A percentile compares a stretch with the other conserved stretches of the same genome.
Conservation (phyloP, 768 basidiomycete genomes). For the Termitomyces sp. region DNA sequence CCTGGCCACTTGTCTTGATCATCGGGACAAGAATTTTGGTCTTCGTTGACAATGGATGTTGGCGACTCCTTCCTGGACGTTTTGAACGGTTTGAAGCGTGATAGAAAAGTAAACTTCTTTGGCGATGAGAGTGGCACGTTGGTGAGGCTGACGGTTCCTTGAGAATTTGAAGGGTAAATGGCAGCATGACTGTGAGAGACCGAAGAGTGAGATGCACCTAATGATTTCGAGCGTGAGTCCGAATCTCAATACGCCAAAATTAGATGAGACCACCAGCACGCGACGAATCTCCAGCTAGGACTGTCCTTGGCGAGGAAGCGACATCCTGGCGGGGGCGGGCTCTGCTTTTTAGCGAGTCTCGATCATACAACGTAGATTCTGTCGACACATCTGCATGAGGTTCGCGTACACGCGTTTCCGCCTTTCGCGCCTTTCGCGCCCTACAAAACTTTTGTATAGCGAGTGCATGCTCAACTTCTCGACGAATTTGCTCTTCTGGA, state of each 20-base stretch:
- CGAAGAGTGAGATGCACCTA: background rate
- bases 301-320: background rate
- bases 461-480: conserved; percentile 7
- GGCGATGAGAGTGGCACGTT: background rate
- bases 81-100: background rate
- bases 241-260: background rate
- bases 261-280: background rate
- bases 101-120: background rate
- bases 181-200: background rate
- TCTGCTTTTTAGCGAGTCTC: background rate
- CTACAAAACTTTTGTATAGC: conserved; percentile 2
- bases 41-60: background rate
- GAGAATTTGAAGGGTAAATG: background rate
- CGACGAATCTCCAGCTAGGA: background rate
- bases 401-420: background rate
- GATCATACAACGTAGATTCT: background rate
- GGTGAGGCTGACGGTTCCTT: background rate
- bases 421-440: conserved; percentile 6
- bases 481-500: conserved; percentile 4
- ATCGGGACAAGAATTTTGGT: background rate
- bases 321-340: background rate
- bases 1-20: background rate
- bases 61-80: background rate
- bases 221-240: background rate
- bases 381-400: background rate